Percentiles rank a stretch among this genome's conserved stretches.
These are phyloP conservation scores for Marchantia paleacea DNA, from an alignment of 225 moss, liverwort and hornwort species.

Conservation along the genomic window DNA sequence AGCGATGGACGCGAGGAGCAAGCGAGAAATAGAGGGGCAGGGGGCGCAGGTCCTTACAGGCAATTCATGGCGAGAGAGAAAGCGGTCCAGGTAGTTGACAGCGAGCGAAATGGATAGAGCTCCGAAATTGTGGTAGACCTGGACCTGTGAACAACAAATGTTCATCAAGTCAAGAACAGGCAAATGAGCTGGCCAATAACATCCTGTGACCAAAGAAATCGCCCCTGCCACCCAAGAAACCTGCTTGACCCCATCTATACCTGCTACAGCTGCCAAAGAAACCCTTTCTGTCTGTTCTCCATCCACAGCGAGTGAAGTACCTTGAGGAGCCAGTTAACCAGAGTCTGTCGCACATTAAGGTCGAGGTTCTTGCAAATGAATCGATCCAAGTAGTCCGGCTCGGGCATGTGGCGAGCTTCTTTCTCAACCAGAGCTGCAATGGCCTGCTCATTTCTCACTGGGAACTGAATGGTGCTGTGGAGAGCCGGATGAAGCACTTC, in stretches of 20 bases:
- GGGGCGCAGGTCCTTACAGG: conserved; percentile 44
- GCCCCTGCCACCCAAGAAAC: background rate
- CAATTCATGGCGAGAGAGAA: conserved; percentile 64
- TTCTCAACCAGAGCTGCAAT: conserved; percentile 68
- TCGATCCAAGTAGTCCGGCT: conserved; percentile 66
- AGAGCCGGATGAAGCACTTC: conserved; percentile 12
- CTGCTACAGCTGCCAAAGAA: background rate
- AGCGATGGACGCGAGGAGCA: background rate
- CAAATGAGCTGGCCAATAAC: background rate
- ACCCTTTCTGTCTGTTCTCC: background rate
- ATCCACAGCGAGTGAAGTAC: conserved; percentile 29
- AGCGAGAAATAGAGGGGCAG: background rate
- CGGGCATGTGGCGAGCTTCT: conserved; percentile 82
- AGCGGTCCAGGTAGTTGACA: conserved; percentile 95
- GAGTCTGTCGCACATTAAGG: conserved; percentile 58
- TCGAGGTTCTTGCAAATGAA: conserved; percentile 53
- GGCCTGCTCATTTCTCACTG: conserved; percentile 80
- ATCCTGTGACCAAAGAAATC: conserved; percentile 13
- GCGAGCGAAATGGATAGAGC: conserved; percentile 74
- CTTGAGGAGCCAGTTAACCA: conserved; percentile 94
- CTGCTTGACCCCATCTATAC: background rate
- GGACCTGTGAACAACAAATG: conserved; percentile 48
- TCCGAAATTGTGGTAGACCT: conserved; percentile 72
- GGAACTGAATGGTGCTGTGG: conserved; percentile 52
- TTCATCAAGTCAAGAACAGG: conserved; percentile 28